Evolutionary conservation across 2,329 filamentous ascomycete species (phyloP).

Genomic region (Penicillium vulpinum): DNA sequence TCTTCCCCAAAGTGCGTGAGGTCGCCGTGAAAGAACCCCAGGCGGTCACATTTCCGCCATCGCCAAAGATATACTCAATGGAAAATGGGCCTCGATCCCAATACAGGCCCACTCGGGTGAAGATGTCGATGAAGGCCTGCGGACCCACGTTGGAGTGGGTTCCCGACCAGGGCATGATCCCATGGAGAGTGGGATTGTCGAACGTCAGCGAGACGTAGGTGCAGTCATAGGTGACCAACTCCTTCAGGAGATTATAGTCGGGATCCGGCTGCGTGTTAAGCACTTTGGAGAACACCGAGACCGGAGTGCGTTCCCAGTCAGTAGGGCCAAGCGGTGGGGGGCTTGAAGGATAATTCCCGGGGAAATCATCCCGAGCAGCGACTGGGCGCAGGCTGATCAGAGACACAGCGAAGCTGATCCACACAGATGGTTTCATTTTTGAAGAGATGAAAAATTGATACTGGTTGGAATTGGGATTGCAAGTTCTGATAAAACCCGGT

Average conservation of each 20-base stretch:
- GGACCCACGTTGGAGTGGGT: background rate
- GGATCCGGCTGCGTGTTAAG: background rate
- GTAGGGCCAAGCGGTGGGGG: background rate
- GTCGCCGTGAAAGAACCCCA: background rate
- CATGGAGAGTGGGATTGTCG: background rate
- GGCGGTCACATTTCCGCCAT: background rate
- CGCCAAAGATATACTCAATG: background rate
- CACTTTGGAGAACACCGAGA: background rate
- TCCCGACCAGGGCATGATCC: background rate
- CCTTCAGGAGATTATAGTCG: background rate
- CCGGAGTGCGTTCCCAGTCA: background rate
- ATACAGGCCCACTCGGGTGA: background rate
- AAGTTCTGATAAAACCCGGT: no score
- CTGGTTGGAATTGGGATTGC: no score
- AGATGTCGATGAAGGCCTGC: background rate
- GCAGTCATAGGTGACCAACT: background rate
- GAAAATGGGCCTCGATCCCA: background rate
- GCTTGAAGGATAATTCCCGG: background rate
- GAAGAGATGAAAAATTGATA: no score
- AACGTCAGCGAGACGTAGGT: background rate
- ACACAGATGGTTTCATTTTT: no score
- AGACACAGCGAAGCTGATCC: no score
- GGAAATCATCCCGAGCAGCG: background rate
- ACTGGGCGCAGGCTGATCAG: no score
- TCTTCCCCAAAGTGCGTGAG: background rate